phyloP scores from a whole-genome alignment of 352 stramenopile species.

The Phytophthora sp. region DNA sequence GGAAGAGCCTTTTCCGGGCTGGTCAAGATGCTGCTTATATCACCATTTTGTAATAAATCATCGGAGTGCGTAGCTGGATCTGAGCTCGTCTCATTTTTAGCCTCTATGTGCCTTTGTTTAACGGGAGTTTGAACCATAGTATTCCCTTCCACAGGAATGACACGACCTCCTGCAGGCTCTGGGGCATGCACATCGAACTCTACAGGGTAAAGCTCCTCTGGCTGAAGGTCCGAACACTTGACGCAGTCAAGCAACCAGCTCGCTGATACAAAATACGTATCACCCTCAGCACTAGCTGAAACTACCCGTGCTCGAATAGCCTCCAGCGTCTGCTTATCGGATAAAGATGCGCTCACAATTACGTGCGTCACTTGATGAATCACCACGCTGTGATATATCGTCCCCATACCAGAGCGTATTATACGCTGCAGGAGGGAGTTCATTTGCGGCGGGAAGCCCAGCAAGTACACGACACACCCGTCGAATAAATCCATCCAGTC shows the following conservation, averaged over 20 bases:
- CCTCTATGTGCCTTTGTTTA: conserved; percentile 3
- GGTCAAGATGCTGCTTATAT: conserved; percentile 17
- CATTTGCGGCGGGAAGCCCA: conserved; percentile 58
- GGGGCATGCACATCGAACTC: conserved; percentile 49
- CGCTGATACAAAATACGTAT: conserved; percentile 61
- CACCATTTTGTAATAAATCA: conserved; percentile 22
- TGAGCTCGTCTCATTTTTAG: conserved; percentile 2
- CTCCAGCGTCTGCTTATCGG: conserved; percentile 38
- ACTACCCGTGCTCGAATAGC: conserved; percentile 40
- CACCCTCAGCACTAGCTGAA: conserved; percentile 27
- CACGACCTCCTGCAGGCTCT: background rate
- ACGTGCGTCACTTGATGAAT: conserved; percentile 70
- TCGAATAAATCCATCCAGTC: conserved; percentile 72
- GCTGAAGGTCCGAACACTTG: conserved; percentile 53
- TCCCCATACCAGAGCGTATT: conserved; percentile 72
- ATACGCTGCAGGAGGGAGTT: conserved; percentile 48
- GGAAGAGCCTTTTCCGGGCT: background rate
- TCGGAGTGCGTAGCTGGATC: conserved; percentile 7
- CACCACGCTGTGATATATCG: conserved; percentile 68
- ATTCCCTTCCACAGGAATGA: background rate
- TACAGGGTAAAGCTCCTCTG: conserved; percentile 70
- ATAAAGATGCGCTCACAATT: conserved; percentile 61
- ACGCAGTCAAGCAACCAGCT: conserved; percentile 73
- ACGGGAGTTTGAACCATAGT: background rate
- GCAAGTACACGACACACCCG: conserved; percentile 61